Evolutionary conservation across 441 rosid species (phyloP).

Genomic region (Geranium incanum): DNA sequence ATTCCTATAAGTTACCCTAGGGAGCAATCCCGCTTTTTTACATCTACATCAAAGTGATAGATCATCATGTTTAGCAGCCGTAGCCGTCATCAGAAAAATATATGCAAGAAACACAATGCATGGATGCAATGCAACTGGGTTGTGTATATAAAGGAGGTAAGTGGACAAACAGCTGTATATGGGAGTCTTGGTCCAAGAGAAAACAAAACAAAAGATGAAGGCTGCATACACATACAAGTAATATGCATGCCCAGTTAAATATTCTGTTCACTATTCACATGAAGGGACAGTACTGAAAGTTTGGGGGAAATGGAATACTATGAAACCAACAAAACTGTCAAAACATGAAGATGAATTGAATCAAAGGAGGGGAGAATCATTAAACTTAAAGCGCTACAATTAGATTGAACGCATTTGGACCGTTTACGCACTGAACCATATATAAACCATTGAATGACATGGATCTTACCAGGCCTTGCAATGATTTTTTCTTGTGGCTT

Average conservation of each 20-base stretch:
- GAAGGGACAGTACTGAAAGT: not conserved
- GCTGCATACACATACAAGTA: not conserved
- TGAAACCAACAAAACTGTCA: not conserved
- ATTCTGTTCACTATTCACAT: not conserved
- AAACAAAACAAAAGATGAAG: not conserved
- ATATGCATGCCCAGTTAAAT: not conserved
- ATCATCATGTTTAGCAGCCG: slow-evolving; percentile 1
- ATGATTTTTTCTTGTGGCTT: slow-evolving; percentile 85
- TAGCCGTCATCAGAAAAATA: not conserved
- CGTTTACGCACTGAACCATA: not conserved
- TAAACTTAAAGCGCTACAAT: not conserved
- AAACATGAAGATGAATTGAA: not conserved
- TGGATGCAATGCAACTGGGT: not conserved
- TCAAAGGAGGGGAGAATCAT: not conserved
- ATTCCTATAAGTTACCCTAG: too few species aligned
- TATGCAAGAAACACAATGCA: not conserved
- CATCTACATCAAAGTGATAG: not conserved
- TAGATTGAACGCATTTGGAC: not conserved
- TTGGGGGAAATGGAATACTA: not conserved
- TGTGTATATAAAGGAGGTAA: slow-evolving; percentile 8
- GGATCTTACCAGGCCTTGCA: slow-evolving; percentile 70
- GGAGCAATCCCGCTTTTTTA: not conserved
- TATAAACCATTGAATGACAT: not conserved
- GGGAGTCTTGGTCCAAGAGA: slow-evolving; percentile 3
- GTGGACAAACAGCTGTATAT: not conserved